phyloP scores from a whole-genome alignment of 108 stramenopile genomes.

The Cyclostephanos invisitatus region DNA sequence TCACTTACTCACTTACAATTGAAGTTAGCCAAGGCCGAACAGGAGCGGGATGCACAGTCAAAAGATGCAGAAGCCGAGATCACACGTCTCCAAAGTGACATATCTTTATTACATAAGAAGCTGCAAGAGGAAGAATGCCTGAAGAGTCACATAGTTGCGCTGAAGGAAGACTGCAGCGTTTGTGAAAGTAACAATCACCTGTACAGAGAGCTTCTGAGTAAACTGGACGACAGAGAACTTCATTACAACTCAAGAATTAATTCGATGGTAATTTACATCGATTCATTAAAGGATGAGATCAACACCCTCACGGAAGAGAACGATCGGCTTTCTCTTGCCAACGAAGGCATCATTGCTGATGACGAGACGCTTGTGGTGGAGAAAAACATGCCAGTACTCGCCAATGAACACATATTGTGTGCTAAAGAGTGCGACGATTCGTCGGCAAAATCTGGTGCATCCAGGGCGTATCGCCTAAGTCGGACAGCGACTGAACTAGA shows the following conservation, averaged over 20 bases:
- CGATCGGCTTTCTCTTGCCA: conserved; percentile 3
- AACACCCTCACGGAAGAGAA: conserved; percentile 3
- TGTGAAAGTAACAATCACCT: conserved; percentile 8
- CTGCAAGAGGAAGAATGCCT: conserved; percentile 14
- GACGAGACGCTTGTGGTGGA: conserved; percentile 1
- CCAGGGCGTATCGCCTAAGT: conserved; percentile 13
- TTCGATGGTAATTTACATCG: conserved; percentile 3
- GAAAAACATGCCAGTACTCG: neutral
- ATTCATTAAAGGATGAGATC: conserved; percentile 15
- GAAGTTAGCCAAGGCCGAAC: conserved; percentile 25
- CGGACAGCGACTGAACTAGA: conserved; percentile 45
- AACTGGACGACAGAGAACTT: conserved; percentile 35
- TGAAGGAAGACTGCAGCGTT: conserved; percentile 23
- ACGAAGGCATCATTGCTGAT: conserved; percentile 9
- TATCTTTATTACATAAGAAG: conserved; percentile 2
- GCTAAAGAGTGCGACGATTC: conserved; percentile 24
- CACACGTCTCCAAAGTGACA: conserved; percentile 6
- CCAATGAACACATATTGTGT: conserved; percentile 4
- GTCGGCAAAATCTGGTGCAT: conserved; percentile 24
- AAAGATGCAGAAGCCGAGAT: conserved; percentile 12
- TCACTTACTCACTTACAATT: conserved; percentile 23
- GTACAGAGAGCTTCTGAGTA: conserved; percentile 33
- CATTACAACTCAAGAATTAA: conserved; percentile 21
- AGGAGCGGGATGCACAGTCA: conserved; percentile 25
- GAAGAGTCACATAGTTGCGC: conserved; percentile 34